These are phyloP conservation scores for Umbelopsis sp. DNA, from an alignment of 192 early-diverging fungal species.

Conservation along the genomic window DNA sequence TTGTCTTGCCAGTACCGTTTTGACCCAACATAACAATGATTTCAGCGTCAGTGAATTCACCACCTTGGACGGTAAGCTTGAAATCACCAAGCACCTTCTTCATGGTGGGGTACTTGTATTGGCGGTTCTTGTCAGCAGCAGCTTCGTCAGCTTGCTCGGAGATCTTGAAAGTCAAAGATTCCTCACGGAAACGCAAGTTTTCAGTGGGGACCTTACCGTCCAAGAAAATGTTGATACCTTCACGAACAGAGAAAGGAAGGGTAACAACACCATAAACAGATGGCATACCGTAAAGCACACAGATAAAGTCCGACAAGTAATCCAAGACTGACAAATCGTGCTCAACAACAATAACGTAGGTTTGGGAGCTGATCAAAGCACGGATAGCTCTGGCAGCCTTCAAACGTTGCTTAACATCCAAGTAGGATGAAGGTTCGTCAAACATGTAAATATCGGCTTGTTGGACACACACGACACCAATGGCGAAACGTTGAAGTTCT, in stretches of 20 bases:
- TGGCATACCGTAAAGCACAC: slow-evolving; percentile 97
- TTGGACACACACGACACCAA: slow-evolving; percentile 82
- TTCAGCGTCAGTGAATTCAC: slow-evolving; percentile 95
- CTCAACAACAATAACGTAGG: slow-evolving; percentile 84
- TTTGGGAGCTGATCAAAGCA: slow-evolving; percentile 65
- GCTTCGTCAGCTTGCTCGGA: slow-evolving; percentile 88
- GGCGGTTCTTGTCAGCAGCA: slow-evolving; percentile 64
- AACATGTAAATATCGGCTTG: slow-evolving; percentile 97
- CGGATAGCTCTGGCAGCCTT: slow-evolving; percentile 95
- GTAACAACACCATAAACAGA: slow-evolving; percentile 97
- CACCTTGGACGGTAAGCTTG: slow-evolving; percentile 72
- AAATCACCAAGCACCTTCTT: slow-evolving; percentile 84
- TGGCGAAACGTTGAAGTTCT: slow-evolving; percentile 98
- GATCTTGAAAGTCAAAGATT: slow-evolving; percentile 89
- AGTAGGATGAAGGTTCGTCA: slow-evolving; percentile 96
- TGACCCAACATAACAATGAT: slow-evolving; percentile 98
- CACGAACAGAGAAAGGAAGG: slow-evolving; percentile 94
- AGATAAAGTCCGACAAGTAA: slow-evolving; percentile 98
- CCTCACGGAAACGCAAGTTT: slow-evolving; percentile 98
- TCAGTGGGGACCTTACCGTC: slow-evolving; percentile 97
- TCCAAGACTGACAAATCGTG: slow-evolving; percentile 98
- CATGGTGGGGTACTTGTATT: slow-evolving; percentile 90
- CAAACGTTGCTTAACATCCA: slow-evolving; percentile 99
- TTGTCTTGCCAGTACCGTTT: slow-evolving; percentile 98
- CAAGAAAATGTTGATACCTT: slow-evolving; percentile 96